A percentile compares a stretch with the other conserved stretches of the same genome.
Evolutionary conservation across 768 basidiomycete species (phyloP).

Genomic region (Kwoniella europaea): DNA sequence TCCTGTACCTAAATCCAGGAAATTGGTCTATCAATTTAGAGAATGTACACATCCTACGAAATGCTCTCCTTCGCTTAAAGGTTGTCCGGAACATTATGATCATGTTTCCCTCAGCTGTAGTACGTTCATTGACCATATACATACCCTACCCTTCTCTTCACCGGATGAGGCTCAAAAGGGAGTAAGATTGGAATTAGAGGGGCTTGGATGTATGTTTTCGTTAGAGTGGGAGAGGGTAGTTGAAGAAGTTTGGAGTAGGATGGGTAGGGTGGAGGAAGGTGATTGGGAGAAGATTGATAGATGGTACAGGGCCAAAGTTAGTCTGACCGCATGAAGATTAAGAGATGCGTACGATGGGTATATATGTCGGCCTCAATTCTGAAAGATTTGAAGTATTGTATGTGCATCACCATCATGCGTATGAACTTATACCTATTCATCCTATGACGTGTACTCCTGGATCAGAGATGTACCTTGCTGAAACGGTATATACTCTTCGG

Average conservation of each 20-base stretch:
- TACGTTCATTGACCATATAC: conserved; percentile 7
- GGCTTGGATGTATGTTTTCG: conserved; percentile 8
- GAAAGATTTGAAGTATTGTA: no score
- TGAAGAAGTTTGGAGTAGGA: conserved; percentile 9
- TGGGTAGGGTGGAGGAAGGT: neutral
- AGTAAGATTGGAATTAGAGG: neutral
- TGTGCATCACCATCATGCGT: no score
- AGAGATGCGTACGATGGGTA: no score
- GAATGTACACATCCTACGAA: neutral
- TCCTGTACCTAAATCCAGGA: neutral
- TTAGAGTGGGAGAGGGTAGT: conserved; percentile 11
- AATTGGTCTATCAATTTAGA: neutral
- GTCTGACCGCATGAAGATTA: neutral
- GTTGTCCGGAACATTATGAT: conserved; percentile 11
- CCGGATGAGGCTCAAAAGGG: neutral
- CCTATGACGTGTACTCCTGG: no score
- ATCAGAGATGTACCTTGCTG: no score
- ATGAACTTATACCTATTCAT: no score
- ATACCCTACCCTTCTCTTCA: neutral
- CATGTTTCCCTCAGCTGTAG: conserved; percentile 4
- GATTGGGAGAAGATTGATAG: conserved; percentile 9
- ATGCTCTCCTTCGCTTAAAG: neutral
- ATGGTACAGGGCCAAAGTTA: conserved; percentile 7
- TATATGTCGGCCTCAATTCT: neutral
- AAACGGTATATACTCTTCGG: no score